Conservation (phyloP, 1,139 yeast genomes). For the Saccharomyces hybrid region DNA sequence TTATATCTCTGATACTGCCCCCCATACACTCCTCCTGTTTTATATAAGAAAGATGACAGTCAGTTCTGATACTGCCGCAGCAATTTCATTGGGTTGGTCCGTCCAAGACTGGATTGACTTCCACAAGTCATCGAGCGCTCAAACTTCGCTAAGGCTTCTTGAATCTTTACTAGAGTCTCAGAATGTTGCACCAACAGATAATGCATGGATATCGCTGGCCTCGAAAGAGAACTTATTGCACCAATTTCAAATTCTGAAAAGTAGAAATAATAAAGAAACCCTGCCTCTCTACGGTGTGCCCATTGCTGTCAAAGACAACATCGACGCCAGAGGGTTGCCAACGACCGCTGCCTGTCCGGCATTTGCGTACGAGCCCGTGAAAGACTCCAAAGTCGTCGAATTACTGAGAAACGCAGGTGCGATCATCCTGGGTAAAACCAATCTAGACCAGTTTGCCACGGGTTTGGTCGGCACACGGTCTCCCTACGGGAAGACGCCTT, state of each 20-base stretch:
- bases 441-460: conserved; percentile 92
- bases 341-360: conserved; percentile 97
- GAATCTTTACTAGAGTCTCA: conserved; percentile 43
- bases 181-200: conserved; percentile 45
- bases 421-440: conserved; percentile 83
- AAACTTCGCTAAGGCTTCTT: conserved; percentile 49
- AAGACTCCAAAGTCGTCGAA: conserved; percentile 68
- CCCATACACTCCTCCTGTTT: background rate
- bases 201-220: conserved; percentile 87
- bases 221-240: conserved; percentile 50
- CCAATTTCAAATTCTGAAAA: conserved; percentile 75
- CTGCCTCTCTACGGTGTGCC: conserved; percentile 74
- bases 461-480: conserved; percentile 93
- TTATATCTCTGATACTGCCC: background rate
- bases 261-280: conserved; percentile 44
- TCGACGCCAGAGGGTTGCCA: conserved; percentile 70
- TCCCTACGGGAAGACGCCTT: conserved; percentile 84
- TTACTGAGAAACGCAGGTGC: conserved; percentile 79
- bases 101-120: conserved; percentile 62
- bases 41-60: conserved; percentile 3
- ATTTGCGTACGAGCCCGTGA: conserved; percentile 54
- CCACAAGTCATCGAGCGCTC: conserved; percentile 58
- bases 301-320: conserved; percentile 87
- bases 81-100: conserved; percentile 46
- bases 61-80: background rate